These are phyloP conservation scores for Debaryomycetaceae sp. DNA, from an alignment of 1,139 yeast genomes.

Conservation along the genomic window DNA sequence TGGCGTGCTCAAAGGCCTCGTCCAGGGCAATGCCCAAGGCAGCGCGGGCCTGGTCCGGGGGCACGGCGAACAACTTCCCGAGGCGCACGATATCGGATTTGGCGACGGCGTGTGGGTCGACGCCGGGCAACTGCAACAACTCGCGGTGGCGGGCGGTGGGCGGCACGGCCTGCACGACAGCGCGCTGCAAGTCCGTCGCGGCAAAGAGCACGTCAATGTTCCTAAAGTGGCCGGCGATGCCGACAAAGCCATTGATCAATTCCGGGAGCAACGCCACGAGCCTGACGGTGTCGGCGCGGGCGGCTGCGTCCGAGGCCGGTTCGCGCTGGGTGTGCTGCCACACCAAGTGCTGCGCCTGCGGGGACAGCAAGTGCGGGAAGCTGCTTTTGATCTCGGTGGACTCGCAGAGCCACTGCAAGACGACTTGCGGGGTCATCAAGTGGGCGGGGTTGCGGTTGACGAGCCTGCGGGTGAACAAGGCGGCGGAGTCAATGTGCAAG, in stretches of 20 bases:
- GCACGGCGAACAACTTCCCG: conserved; percentile 55
- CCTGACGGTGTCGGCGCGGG: conserved; percentile 37
- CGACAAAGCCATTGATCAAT: conserved; percentile 64
- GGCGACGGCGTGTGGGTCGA: conserved; percentile 34
- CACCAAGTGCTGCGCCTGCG: conserved; percentile 41
- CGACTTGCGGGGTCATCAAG: conserved; percentile 46
- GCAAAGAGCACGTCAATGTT: conserved; percentile 51
- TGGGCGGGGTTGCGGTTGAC: conserved; percentile 72
- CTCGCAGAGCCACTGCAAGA: conserved; percentile 52
- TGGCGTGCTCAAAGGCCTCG: conserved; percentile 33
- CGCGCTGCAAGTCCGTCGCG: conserved; percentile 60
- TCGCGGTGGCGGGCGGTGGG: conserved; percentile 47
- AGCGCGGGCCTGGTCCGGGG: conserved; percentile 43
- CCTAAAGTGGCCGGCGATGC: conserved; percentile 74
- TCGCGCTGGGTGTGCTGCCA: conserved; percentile 48
- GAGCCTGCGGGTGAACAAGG: conserved; percentile 50
- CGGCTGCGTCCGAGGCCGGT: conserved; percentile 3
- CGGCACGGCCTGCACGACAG: conserved; percentile 70
- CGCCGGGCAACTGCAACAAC: conserved; percentile 73
- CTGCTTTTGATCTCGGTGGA: conserved; percentile 50
- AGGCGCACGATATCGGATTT: conserved; percentile 41
- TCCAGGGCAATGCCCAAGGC: conserved; percentile 47
- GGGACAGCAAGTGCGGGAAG: conserved; percentile 27
- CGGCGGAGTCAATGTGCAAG: conserved; percentile 74
- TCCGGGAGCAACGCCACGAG: conserved; percentile 56